These are phyloP conservation scores for Panaeolus cyanescens DNA, from an alignment of 768 basidiomycete genomes.

Conservation along the genomic window DNA sequence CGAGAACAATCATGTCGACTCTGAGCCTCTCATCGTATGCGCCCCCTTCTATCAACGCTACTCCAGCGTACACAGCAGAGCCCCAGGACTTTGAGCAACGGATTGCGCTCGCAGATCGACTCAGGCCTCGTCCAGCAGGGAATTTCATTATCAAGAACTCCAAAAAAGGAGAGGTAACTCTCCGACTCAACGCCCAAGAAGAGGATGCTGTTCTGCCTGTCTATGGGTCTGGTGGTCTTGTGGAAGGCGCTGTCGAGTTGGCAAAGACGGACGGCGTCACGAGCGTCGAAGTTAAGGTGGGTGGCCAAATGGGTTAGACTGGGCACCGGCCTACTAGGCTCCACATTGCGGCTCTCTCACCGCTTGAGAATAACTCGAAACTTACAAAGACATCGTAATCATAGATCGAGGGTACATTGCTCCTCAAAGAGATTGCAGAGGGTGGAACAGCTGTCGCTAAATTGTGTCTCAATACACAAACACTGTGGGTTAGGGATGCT, in stretches of 20 bases:
- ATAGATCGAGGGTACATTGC: conserved; percentile 64
- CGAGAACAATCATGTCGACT: conserved; percentile 47
- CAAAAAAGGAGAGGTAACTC: conserved; percentile 50
- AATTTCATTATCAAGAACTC: conserved; percentile 62
- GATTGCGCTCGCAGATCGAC: conserved; percentile 45
- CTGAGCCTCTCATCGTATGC: conserved; percentile 54
- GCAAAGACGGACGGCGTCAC: conserved; percentile 55
- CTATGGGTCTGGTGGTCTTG: conserved; percentile 51
- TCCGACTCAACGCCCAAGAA: conserved; percentile 57
- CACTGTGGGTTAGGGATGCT: conserved; percentile 60
- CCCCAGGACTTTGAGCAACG: conserved; percentile 56
- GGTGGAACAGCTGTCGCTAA: conserved; percentile 58
- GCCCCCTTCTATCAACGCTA: conserved; percentile 37
- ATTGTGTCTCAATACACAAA: conserved; percentile 50
- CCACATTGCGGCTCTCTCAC: background rate
- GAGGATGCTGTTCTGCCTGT: conserved; percentile 52
- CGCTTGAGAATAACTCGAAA: background rate
- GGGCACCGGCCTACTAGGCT: background rate
- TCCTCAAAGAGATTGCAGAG: conserved; percentile 64
- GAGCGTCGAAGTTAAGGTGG: conserved; percentile 66
- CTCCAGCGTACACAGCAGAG: conserved; percentile 54
- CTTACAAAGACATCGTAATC: background rate
- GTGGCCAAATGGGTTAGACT: conserved; percentile 4
- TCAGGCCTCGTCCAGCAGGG: conserved; percentile 41
- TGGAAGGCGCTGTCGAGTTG: conserved; percentile 61